phyloP scores from a whole-genome alignment of 1,139 yeast species.

The Scheffersomyces illinoinensis region DNA sequence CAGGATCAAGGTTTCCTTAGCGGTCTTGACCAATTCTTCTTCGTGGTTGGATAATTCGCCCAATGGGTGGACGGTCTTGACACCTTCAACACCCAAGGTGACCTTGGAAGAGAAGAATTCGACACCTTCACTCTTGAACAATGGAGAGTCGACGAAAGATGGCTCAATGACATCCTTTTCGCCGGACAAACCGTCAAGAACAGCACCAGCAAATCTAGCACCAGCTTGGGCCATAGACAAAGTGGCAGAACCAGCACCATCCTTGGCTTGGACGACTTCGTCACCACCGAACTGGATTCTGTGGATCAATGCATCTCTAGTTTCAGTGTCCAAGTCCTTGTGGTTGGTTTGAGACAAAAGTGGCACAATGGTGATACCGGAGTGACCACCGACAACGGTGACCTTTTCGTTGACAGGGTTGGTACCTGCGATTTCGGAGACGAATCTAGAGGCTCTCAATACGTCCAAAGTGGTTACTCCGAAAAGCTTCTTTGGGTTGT shows the following conservation, averaged over 20 bases:
- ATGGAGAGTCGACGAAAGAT: conserved; percentile 48
- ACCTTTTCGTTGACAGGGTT: conserved; percentile 63
- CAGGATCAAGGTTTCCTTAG: conserved; percentile 55
- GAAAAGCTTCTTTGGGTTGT: conserved; percentile 77
- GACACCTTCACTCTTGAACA: conserved; percentile 45
- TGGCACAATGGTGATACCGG: conserved; percentile 94
- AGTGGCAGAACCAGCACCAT: conserved; percentile 94
- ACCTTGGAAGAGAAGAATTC: conserved; percentile 68
- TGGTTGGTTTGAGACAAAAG: conserved; percentile 69
- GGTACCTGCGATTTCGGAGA: conserved; percentile 34
- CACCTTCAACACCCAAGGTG: conserved; percentile 58
- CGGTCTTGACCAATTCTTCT: conserved; percentile 54
- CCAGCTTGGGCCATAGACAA: conserved; percentile 97
- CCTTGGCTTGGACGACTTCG: conserved; percentile 93
- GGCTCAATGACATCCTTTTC: conserved; percentile 51
- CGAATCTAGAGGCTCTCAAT: conserved; percentile 85
- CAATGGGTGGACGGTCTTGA: conserved; percentile 54
- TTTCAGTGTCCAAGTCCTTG: conserved; percentile 49
- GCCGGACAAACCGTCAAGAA: conserved; percentile 57
- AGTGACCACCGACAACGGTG: conserved; percentile 95
- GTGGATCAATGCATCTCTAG: conserved; percentile 70
- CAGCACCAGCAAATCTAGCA: conserved; percentile 68
- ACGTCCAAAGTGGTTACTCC: conserved; percentile 94
- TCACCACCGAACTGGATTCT: conserved; percentile 98
- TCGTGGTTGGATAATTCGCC: conserved; percentile 57